A percentile compares a stretch with the other conserved stretches of the same genome.
These are phyloP conservation scores for Sarcocystis neurona DNA, from an alignment of 169 alveolate species.

Conservation along the genomic window DNA sequence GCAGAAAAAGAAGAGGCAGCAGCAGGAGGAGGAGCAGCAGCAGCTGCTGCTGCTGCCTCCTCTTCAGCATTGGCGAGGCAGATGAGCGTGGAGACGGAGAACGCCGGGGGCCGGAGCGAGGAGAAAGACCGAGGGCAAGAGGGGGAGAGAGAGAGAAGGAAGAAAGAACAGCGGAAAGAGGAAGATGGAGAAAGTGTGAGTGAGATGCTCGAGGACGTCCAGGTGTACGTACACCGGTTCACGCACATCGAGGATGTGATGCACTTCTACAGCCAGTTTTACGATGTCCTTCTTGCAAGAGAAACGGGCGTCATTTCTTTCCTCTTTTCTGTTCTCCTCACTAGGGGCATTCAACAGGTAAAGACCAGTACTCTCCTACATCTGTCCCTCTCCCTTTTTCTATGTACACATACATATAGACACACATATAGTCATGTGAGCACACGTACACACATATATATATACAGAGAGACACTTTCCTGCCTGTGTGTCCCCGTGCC, in stretches of 20 bases:
- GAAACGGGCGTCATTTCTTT: not conserved
- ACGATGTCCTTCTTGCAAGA: conserved; percentile 5
- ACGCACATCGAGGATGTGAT: conserved; percentile 14
- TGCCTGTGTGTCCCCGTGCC: no score
- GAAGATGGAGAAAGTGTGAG: not conserved
- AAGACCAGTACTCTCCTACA: no score
- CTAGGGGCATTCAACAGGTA: conserved; percentile 15
- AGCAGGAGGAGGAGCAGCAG: not conserved
- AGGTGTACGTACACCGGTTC: not conserved
- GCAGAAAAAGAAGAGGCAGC: not conserved
- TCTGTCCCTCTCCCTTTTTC: no score
- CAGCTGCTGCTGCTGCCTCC: not conserved
- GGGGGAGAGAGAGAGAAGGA: no score
- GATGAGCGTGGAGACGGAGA: not conserved
- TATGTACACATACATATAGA: no score
- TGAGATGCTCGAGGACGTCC: not conserved
- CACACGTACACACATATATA: no score
- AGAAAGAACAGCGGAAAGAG: no score
- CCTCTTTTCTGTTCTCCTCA: conserved; percentile 43
- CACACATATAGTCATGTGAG: no score
- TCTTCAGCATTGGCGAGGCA: not conserved
- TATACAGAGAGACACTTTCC: no score
- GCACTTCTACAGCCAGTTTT: conserved; percentile 16
- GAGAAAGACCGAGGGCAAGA: no score
- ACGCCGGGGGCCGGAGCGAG: not conserved